Percentiles rank a stretch among this genome's conserved stretches.
Conservation (phyloP, 768 basidiomycete genomes). For the Boletus vermiculosoides region DNA sequence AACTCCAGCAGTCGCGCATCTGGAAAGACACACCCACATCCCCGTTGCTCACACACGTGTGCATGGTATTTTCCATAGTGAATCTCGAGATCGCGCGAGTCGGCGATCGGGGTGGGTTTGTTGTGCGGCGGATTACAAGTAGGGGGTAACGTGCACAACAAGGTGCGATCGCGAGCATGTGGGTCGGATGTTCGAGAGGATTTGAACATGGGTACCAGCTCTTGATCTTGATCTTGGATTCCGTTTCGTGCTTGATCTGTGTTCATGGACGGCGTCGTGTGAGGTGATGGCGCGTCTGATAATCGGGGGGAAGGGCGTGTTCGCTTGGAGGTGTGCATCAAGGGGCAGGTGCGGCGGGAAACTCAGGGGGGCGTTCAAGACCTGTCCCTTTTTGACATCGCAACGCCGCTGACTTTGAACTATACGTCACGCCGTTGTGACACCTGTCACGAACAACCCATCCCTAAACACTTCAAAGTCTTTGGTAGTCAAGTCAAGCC, state of each 20-base stretch:
- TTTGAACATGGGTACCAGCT: conserved; percentile 30
- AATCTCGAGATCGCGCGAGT: conserved; percentile 68
- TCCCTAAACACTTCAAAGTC: background rate
- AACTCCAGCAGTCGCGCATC: conserved; percentile 75
- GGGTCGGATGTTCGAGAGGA: conserved; percentile 32
- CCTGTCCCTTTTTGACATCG: background rate
- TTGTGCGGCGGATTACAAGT: conserved; percentile 65
- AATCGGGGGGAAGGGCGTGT: conserved; percentile 29
- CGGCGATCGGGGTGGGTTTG: conserved; percentile 59
- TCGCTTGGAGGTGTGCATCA: conserved; percentile 34
- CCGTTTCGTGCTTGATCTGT: background rate
- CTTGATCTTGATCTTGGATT: conserved; percentile 15
- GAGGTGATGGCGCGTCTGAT: conserved; percentile 36
- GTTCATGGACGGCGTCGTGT: conserved; percentile 21
- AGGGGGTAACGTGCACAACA: conserved; percentile 77
- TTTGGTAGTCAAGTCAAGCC: background rate
- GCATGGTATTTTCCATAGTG: conserved; percentile 86
- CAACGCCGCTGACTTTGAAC: conserved; percentile 23
- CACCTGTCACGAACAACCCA: conserved; percentile 5
- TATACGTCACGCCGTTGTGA: conserved; percentile 15
- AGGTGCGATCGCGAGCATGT: conserved; percentile 32
- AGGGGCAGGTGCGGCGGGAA: background rate
- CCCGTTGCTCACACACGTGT: conserved; percentile 69
- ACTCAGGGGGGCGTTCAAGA: background rate
- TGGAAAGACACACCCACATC: conserved; percentile 82